Evolutionary conservation across 139 green algal genomes (phyloP).

Genomic region (Monoraphidium neglectum): DNA sequence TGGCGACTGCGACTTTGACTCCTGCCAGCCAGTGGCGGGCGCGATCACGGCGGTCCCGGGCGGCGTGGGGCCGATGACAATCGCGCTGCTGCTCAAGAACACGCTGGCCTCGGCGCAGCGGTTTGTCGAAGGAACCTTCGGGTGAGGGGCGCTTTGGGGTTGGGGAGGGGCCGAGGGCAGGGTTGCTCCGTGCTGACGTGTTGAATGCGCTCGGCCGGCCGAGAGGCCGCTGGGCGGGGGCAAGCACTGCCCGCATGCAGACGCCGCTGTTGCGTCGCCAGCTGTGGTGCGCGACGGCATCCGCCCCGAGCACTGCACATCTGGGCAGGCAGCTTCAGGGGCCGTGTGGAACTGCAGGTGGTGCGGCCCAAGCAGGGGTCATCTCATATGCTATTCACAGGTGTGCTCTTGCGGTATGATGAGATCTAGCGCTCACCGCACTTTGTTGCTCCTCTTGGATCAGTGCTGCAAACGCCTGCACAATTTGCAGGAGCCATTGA

Average conservation of each 20-base stretch:
- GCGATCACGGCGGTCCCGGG: constrained; percentile 95
- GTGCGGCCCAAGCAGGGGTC: neutral
- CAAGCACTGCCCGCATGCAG: neutral
- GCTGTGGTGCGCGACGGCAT: neutral
- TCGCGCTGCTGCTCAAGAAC: constrained; percentile 94
- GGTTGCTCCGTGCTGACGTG: neutral
- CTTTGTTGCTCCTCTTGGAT: neutral
- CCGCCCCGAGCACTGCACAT: neutral
- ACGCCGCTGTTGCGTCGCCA: neutral
- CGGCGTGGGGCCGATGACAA: constrained; percentile 99
- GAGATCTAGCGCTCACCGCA: neutral
- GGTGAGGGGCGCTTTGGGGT: neutral
- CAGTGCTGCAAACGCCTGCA: neutral
- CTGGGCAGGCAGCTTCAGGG: constrained; percentile 15
- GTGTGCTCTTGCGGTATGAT: neutral
- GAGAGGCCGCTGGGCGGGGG: neutral
- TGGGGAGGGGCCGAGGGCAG: neutral
- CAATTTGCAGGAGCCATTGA: constrained; percentile 4
- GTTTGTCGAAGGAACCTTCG: constrained; percentile 28
- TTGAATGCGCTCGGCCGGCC: neutral
- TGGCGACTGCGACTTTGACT: constrained; percentile 84
- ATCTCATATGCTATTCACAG: neutral
- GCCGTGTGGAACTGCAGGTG: constrained; percentile 1
- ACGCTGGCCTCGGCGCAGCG: constrained; percentile 63
- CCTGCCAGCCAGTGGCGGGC: constrained; percentile 59